Evolutionary conservation across 345 rosid genomes (phyloP).

Genomic region (Combretum micranthum): DNA sequence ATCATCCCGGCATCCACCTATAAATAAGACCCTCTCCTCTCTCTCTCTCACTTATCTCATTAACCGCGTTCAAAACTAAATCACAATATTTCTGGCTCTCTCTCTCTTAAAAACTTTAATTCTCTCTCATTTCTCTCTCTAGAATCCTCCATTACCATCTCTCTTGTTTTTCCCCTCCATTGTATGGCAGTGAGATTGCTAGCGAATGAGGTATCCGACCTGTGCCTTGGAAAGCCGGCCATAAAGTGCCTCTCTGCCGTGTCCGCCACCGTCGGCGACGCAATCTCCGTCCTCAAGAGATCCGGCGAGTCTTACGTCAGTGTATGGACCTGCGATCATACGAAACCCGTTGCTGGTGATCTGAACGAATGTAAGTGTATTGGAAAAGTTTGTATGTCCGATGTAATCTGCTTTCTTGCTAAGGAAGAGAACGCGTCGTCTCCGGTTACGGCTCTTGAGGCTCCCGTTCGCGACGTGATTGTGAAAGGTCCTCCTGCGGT

Average conservation of each 20-base stretch:
- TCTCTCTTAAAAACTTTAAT: background rate
- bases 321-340: constrained; percentile 52
- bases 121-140: background rate
- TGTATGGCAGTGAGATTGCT: constrained; percentile 58
- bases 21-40: too few species aligned
- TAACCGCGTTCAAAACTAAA: too few species aligned
- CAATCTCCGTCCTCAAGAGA: constrained; percentile 33
- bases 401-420: constrained; percentile 49
- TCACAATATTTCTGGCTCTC: background rate
- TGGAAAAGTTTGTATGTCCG: constrained; percentile 63
- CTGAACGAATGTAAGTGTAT: constrained; percentile 36
- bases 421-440: constrained; percentile 36
- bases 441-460: constrained; percentile 35
- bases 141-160: background rate
- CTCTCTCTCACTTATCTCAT: too few species aligned
- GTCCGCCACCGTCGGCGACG: constrained; percentile 55
- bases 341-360: background rate
- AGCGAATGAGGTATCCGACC: constrained; percentile 40
- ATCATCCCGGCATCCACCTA: too few species aligned
- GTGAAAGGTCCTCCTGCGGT: constrained; percentile 26
- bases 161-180: background rate
- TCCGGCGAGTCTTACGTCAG: constrained; percentile 38
- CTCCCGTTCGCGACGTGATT: constrained; percentile 29
- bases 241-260: constrained; percentile 37
- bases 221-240: constrained; percentile 68